Conservation (phyloP, 2,329 filamentous ascomycete species). For the Sclerotinia borealis region DNA sequence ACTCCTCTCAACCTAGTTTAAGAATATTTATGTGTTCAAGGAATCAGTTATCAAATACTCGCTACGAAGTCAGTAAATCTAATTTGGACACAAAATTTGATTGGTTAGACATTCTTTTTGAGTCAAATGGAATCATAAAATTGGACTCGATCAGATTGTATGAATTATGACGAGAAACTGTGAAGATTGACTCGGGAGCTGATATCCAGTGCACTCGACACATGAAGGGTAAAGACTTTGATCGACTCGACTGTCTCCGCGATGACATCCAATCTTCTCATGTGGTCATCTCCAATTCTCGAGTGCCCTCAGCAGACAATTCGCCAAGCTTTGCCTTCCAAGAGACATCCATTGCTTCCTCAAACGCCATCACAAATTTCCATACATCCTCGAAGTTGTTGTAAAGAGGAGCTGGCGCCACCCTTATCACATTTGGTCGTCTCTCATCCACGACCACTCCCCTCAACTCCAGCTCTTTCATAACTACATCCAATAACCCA, state of each 20-base stretch:
- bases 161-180: neutral
- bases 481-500: constrained; percentile 56
- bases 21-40: neutral
- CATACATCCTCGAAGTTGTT: constrained; percentile 64
- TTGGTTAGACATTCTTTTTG: neutral
- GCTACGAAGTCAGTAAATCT: neutral
- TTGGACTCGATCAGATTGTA: neutral
- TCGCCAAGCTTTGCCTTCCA: neutral
- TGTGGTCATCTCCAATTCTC: constrained; percentile 8
- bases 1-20: neutral
- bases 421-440: constrained; percentile 67
- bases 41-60: neutral
- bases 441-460: constrained; percentile 69
- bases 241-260: neutral
- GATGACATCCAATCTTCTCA: neutral
- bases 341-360: constrained; percentile 33
- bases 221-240: neutral
- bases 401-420: constrained; percentile 70
- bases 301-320: constrained; percentile 4
- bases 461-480: constrained; percentile 52
- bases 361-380: constrained; percentile 46
- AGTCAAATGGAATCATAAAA: neutral
- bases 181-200: neutral
- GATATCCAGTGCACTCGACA: neutral
- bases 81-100: neutral